Evolutionary conservation across 306 rosid genomes (phyloP).

Genomic region (Myrica gale): DNA sequence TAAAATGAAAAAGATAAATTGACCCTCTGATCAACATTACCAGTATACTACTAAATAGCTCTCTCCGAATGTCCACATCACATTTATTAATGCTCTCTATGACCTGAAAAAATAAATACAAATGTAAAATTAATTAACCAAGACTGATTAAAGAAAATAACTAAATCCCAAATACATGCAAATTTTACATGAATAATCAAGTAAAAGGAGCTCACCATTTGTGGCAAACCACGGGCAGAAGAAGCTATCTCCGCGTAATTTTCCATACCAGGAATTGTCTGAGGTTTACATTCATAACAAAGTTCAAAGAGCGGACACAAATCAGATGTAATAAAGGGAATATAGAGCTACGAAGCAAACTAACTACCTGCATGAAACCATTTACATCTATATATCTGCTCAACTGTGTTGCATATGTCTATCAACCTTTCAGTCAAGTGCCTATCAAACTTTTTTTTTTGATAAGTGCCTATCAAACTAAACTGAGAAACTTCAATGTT

Average conservation of each 20-base stretch:
- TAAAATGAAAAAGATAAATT: background rate
- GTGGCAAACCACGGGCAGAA: slow-evolving; percentile 83
- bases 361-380: slow-evolving; percentile 6
- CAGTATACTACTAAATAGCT: slow-evolving; percentile 93
- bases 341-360: slow-evolving; percentile 10
- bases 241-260: slow-evolving; percentile 66
- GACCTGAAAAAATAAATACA: slow-evolving; percentile 51
- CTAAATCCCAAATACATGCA: background rate
- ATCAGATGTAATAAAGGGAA: background rate
- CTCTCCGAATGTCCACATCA: slow-evolving; percentile 97
- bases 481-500: background rate
- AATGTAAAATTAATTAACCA: slow-evolving; percentile 21
- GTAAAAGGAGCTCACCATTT: slow-evolving; percentile 56
- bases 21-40: slow-evolving; percentile 39
- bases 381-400: slow-evolving; percentile 3
- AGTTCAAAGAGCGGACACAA: slow-evolving; percentile 19
- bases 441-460: background rate
- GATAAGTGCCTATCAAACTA: background rate
- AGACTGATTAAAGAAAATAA: slow-evolving; percentile 22
- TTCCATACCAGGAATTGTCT: slow-evolving; percentile 97
- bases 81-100: slow-evolving; percentile 92
- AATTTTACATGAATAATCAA: slow-evolving; percentile 8
- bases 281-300: slow-evolving; percentile 26
- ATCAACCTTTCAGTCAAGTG: background rate
- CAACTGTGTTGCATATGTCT: background rate